Percentiles rank a stretch among this genome's conserved stretches.
Conservation (phyloP, 371 early-diverging fungal species). For the Lichtheimia ramosa region DNA sequence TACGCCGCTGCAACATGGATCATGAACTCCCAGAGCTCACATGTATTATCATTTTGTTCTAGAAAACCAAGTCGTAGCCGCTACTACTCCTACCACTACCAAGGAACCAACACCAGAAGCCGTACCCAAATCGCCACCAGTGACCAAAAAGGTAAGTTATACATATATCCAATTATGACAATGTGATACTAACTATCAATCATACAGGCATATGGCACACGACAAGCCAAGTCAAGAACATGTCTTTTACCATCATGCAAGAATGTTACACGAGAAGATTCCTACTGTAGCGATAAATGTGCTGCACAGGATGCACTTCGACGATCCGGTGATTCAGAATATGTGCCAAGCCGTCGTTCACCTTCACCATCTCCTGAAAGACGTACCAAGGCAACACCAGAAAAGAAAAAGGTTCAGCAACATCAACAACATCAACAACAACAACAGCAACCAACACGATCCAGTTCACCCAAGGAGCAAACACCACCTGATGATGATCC, state of each 20-base stretch:
- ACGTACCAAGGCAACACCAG: slow-evolving; percentile 1
- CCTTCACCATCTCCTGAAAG: slow-evolving; percentile 10
- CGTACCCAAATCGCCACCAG: too few species aligned
- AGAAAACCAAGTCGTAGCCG: background rate
- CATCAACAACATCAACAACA: slow-evolving; percentile 3
- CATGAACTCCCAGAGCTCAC: too few species aligned
- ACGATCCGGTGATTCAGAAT: slow-evolving; percentile 16
- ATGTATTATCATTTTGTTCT: too few species aligned
- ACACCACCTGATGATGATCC: slow-evolving; percentile 48
- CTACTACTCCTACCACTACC: background rate
- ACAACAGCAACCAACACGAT: slow-evolving; percentile 9
- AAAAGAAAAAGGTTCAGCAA: slow-evolving; percentile 1
- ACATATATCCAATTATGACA: background rate
- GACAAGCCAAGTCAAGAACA: slow-evolving; percentile 16
- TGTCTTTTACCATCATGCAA: slow-evolving; percentile 34
- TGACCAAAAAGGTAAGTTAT: too few species aligned
- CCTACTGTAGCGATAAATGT: slow-evolving; percentile 49
- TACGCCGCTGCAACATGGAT: too few species aligned
- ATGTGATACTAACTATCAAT: background rate
- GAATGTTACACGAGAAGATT: slow-evolving; percentile 39
- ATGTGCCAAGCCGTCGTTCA: slow-evolving; percentile 2
- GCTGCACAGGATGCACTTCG: slow-evolving; percentile 22
- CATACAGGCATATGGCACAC: slow-evolving; percentile 5
- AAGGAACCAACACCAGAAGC: background rate
- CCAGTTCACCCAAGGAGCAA: slow-evolving; percentile 13